Base-by-base conservation (phyloP, 2,329 filamentous ascomycete species). In the Cladosporium sphaerospermum region DNA sequence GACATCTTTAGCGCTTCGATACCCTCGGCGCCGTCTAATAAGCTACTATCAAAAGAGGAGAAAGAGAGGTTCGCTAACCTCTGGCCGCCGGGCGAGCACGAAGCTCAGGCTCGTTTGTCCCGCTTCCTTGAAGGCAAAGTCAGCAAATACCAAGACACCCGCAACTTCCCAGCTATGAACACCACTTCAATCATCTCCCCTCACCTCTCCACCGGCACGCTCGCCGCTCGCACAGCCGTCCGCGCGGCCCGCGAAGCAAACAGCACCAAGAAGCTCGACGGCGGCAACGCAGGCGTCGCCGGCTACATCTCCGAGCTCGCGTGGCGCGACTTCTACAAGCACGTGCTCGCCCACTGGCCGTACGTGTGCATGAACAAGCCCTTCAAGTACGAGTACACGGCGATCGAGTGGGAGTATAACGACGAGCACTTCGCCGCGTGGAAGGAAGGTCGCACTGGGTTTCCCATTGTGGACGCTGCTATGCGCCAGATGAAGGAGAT, bases 311-410 rank as follows among this genome's bases (percentile, higher is more conserved):
- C 84, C 50, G 89, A 95, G 68, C 77, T 95, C 3, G 89, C 88
- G 0, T 93, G 89, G 89, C 77, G 89, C 11, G 89, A 95, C 63
- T 95, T 95, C 64, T 95, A 95, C 72, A 89, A 85, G 63, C 88
- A 93, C 66, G 87, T 96, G 3, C 72, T 96, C 4, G 87, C 84
- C 0, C 75, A 91, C 56, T 95, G 89, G 88, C 91, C 91, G 0
- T 91, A 90, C 62, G 76, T 90, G 6, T 89, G 82, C 65, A 88
- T 88, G 85, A 82, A 82, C 68, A 86, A 87, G 60, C 83, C 84
- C 1, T 87, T 86, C 76, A 95, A 96, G 64, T 86, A 86, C 34
- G 88, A 91, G 62, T 93, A 89, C 69, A 83, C 86, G 42, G 85
- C 91, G 61, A 85, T 96, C 45, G 71, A 80, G 46, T 96, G 90